Base-by-base conservation (phyloP, 2,329 filamentous ascomycete species). In the Apiospora arundinis region DNA sequence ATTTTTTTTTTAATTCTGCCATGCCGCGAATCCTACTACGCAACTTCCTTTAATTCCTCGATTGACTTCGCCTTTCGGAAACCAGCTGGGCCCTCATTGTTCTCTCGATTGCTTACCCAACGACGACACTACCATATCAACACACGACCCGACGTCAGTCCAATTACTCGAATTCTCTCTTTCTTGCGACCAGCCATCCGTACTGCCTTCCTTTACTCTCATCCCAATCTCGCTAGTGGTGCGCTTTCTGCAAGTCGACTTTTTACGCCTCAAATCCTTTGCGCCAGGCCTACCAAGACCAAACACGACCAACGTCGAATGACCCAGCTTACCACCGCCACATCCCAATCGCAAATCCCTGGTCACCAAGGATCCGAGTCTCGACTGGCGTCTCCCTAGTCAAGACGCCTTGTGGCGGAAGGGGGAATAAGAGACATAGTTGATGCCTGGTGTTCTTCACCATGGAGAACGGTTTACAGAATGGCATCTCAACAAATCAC, bases 381-480 rank as follows among this genome's bases (percentile, higher is more conserved):
- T 56, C 70, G 74, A 74, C 74, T 75, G 73, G 75, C 70, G 71
- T 66, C 68, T 71, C 69, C 73, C 72, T 69, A 46, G 75, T 52
- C 73, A 65, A 76, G 76, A 75, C 76, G 77, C 78, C 77, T 76
- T 74, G 74, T 73, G 74, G 78, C 76, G 77, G 78, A 77, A 79
- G 78, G 77, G 78, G 78, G 77, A 76, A 76, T 75, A 32, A 66
- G 77, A 81, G 73, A 74, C 75, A 71, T 23, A 49, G 76, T 78
- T 74, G 77, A 89, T 88, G 87, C 86, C 87, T 74, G 85, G 86
- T 76, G 82, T 40, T 63, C 28, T 63, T 88, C 82, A 85, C 83
- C 76, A 89, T 89, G 87, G 87, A 89, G 75, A 85, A 85, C 81
- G 86, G 86, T 80, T 82, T 81, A 78, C 84, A 85, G 78, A 87